Percentiles rank a stretch among this genome's conserved stretches.
These are phyloP conservation scores for Kuraishia ogatae DNA, from an alignment of 805 yeast genomes.

Conservation along the genomic window DNA sequence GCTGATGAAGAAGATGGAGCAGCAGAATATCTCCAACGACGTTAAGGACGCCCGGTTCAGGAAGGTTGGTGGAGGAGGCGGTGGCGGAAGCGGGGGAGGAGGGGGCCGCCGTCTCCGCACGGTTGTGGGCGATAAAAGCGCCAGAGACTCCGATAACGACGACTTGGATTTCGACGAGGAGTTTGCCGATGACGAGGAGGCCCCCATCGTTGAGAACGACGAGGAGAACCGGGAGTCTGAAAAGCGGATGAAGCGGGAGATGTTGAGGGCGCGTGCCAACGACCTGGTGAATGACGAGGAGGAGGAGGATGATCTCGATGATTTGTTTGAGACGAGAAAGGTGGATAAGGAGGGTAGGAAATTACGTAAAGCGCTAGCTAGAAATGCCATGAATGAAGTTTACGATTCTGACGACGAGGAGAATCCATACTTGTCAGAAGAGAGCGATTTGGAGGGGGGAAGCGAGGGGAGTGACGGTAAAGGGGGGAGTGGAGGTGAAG, in stretches of 20 bases:
- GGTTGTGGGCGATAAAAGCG: conserved; percentile 27
- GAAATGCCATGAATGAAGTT: conserved; percentile 80
- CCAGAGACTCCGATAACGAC: conserved; percentile 67
- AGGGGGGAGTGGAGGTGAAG: not conserved
- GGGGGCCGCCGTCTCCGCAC: conserved; percentile 23
- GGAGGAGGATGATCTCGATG: conserved; percentile 62
- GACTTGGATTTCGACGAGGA: conserved; percentile 94
- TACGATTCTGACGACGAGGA: conserved; percentile 82
- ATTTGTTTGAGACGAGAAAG: conserved; percentile 56
- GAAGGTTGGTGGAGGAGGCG: conserved; percentile 24
- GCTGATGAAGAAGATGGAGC: conserved; percentile 87
- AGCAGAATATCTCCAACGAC: conserved; percentile 47
- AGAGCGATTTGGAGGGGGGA: conserved; percentile 54
- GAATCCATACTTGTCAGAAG: conserved; percentile 66
- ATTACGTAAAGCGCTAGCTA: conserved; percentile 72
- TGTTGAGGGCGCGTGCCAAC: conserved; percentile 73
- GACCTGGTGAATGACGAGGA: conserved; percentile 46
- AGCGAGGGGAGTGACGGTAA: conserved; percentile 15
- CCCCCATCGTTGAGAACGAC: conserved; percentile 92
- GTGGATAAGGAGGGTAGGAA: conserved; percentile 89
- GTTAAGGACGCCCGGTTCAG: conserved; percentile 42
- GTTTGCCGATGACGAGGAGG: conserved; percentile 98
- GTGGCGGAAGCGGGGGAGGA: conserved; percentile 8
- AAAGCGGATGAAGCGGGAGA: conserved; percentile 71
- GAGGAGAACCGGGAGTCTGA: conserved; percentile 91